Conservation (phyloP, 768 basidiomycete genomes). For the Lactifluus volemus region DNA sequence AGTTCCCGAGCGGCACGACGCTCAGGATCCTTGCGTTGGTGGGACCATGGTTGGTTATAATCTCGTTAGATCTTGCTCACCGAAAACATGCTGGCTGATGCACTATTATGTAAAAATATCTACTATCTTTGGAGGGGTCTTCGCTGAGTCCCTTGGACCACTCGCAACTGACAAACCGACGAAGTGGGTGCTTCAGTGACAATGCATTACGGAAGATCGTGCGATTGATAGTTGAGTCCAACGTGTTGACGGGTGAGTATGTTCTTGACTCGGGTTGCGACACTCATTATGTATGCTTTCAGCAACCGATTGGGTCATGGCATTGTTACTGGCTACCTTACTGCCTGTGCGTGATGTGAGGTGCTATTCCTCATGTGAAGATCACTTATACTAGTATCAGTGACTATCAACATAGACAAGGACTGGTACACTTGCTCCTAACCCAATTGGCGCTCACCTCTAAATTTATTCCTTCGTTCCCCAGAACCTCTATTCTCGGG, state of each 20-base stretch:
- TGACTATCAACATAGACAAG: too few relatives aligned
- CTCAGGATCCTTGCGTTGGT: background rate
- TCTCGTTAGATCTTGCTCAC: background rate
- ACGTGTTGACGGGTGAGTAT: background rate
- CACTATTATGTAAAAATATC: background rate
- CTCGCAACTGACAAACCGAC: background rate
- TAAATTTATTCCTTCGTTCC: background rate
- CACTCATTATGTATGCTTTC: background rate
- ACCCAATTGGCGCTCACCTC: background rate
- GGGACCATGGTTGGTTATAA: background rate
- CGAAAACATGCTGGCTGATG: background rate
- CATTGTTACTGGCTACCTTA: background rate
- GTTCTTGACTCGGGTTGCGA: background rate
- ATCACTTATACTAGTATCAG: background rate
- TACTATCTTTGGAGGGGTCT: too few relatives aligned
- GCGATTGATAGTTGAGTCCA: constrained; percentile 2
- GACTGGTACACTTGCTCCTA: constrained; percentile 6
- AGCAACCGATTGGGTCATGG: background rate
- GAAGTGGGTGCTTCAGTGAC: background rate
- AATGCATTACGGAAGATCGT: background rate
- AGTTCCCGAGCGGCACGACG: background rate
- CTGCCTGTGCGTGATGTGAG: background rate
- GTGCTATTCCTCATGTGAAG: background rate
- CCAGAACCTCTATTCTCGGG: background rate
- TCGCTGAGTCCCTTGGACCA: background rate